phyloP scores from a whole-genome alignment of 768 basidiomycete species.

The Harrya chromipes region DNA sequence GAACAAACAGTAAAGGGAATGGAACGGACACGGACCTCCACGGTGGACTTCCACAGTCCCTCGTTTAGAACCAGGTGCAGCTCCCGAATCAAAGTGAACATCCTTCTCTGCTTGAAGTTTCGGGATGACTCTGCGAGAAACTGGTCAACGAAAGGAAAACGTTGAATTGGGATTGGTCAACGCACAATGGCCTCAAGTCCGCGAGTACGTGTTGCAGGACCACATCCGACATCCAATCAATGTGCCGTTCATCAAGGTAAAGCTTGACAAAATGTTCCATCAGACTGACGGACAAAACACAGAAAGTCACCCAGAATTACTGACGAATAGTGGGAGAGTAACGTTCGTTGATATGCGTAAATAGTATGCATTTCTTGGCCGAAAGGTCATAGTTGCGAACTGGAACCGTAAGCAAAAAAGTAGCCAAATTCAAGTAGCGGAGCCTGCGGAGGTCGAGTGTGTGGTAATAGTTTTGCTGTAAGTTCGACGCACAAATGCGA shows the following conservation, averaged over 20 bases:
- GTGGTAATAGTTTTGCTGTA: too few species aligned
- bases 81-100: constrained; percentile 38
- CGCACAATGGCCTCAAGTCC: constrained; percentile 71
- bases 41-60: constrained; percentile 79
- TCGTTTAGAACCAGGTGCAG: constrained; percentile 50
- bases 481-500: too few species aligned
- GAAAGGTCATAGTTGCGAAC: constrained; percentile 52
- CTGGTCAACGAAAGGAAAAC: neutral
- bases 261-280: constrained; percentile 40
- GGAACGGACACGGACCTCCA: constrained; percentile 52
- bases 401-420: too few species aligned
- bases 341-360: constrained; percentile 71
- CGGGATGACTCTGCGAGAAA: constrained; percentile 53
- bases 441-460: too few species aligned
- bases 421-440: too few species aligned
- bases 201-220: constrained; percentile 77
- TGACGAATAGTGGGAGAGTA: constrained; percentile 78
- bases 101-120: constrained; percentile 64
- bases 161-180: constrained; percentile 1
- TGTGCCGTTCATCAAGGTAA: constrained; percentile 85
- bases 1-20: constrained; percentile 1
- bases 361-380: constrained; percentile 75
- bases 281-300: neutral
- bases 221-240: constrained; percentile 87
- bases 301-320: constrained; percentile 13